A percentile compares a stretch with the other conserved stretches of the same genome.
phyloP scores from a whole-genome alignment of 805 yeast species.

The Clavispora asparagi region DNA sequence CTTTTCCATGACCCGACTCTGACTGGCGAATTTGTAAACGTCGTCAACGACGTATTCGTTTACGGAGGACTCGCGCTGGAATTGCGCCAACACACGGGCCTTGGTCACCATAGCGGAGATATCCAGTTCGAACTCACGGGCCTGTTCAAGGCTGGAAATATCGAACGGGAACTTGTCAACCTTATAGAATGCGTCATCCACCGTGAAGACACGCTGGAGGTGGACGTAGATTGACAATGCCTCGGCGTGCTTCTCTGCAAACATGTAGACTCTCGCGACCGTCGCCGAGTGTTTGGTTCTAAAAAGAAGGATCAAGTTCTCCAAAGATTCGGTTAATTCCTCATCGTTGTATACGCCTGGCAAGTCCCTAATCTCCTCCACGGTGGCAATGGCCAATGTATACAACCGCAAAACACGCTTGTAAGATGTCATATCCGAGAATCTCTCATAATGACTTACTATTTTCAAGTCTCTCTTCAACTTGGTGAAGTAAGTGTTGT shows the following conservation, averaged over 20 bases:
- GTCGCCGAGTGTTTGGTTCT: constrained; percentile 36
- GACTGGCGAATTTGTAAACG: constrained; percentile 33
- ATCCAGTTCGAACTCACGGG: constrained; percentile 18
- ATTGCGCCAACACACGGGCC: constrained; percentile 45
- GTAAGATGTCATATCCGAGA: too few species aligned
- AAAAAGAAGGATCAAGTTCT: constrained; percentile 44
- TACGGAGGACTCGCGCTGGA: constrained; percentile 22
- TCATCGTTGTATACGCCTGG: constrained; percentile 94
- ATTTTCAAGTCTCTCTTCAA: constrained; percentile 57
- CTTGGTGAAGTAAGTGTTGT: constrained; percentile 58
- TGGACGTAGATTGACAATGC: constrained; percentile 40
- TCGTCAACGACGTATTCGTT: constrained; percentile 36
- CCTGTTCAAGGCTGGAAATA: constrained; percentile 34
- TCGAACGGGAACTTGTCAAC: constrained; percentile 38
- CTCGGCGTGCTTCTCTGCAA: constrained; percentile 37
- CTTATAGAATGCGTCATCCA: constrained; percentile 17
- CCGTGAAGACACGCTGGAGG: constrained; percentile 16
- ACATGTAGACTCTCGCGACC: constrained; percentile 43
- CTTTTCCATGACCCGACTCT: constrained; percentile 16
- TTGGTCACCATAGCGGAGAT: constrained; percentile 16
- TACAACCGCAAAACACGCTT: constrained; percentile 34
- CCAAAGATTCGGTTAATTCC: constrained; percentile 51
- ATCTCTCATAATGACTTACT: too few species aligned
- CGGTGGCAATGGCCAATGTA: constrained; percentile 47
- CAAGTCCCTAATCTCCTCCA: constrained; percentile 62